Conservation (phyloP, 345 rosid genomes). For the Citrus medica region DNA sequence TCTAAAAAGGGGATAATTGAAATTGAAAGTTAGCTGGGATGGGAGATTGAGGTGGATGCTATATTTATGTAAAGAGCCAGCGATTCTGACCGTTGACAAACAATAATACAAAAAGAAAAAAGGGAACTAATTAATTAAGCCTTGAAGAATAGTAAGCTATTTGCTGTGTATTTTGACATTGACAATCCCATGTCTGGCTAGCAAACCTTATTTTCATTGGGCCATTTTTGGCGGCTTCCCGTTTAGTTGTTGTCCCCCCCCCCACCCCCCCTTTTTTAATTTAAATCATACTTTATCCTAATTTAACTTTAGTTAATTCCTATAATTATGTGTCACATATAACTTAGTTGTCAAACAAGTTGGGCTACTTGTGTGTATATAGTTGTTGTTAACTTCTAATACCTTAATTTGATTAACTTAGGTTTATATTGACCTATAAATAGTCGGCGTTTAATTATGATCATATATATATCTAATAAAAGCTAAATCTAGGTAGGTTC, state of each 20-base stretch:
- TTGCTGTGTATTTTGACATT: not conserved
- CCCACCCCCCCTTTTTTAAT: no score
- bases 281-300: not conserved
- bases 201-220: not conserved
- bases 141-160: not conserved
- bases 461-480: not conserved
- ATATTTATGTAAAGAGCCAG: slow-evolving; percentile 29
- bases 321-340: not conserved
- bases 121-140: no score
- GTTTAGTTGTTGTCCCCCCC: no score
- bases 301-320: not conserved
- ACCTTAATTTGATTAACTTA: not conserved
- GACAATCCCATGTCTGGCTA: not conserved
- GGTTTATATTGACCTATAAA: not conserved
- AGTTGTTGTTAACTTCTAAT: not conserved
- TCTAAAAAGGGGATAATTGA: not conserved
- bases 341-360: not conserved
- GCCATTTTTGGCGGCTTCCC: not conserved
- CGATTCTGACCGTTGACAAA: slow-evolving; percentile 76
- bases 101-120: not conserved
- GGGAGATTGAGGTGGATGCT: not conserved
- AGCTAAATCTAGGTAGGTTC: no score
- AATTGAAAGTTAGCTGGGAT: not conserved
- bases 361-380: not conserved
- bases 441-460: not conserved